A percentile compares a stretch with the other conserved stretches of the same genome.
Conservation (phyloP, 495 filamentous ascomycete genomes). For the Penicillium salamii region DNA sequence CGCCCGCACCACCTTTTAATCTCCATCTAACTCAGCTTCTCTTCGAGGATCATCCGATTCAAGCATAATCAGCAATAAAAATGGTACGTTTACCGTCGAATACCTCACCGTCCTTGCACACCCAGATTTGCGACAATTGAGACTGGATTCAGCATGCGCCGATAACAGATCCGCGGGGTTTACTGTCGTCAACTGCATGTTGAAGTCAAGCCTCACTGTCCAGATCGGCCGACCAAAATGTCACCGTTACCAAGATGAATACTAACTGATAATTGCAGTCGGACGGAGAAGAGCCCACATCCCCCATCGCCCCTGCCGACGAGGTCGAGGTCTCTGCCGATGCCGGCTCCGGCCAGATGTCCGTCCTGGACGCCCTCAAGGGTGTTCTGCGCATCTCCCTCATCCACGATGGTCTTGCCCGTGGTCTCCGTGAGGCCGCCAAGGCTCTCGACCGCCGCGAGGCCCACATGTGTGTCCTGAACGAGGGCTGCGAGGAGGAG, state of each 20-base stretch:
- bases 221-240: neutral
- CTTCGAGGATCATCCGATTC: constrained; percentile 65
- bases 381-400: constrained; percentile 94
- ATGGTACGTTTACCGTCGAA: constrained; percentile 32
- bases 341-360: constrained; percentile 85
- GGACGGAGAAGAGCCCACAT: constrained; percentile 85
- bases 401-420: constrained; percentile 98
- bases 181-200: neutral
- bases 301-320: constrained; percentile 68
- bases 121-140: constrained; percentile 4
- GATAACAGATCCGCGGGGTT: neutral
- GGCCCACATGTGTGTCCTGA: constrained; percentile 99
- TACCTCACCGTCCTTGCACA: neutral
- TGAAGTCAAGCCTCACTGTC: neutral
- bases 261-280: constrained; percentile 45
- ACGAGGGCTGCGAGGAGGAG: constrained; percentile 99
- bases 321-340: constrained; percentile 92
- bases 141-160: constrained; percentile 10
- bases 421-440: constrained; percentile 93
- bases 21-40: constrained; percentile 35
- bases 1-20: constrained; percentile 20
- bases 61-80: constrained; percentile 34
- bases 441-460: constrained; percentile 97
- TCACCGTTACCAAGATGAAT: neutral
- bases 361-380: constrained; percentile 95